These are phyloP conservation scores for Akanthomyces dipterigenus DNA, from an alignment of 2,329 filamentous ascomycete species.

Conservation along the genomic window DNA sequence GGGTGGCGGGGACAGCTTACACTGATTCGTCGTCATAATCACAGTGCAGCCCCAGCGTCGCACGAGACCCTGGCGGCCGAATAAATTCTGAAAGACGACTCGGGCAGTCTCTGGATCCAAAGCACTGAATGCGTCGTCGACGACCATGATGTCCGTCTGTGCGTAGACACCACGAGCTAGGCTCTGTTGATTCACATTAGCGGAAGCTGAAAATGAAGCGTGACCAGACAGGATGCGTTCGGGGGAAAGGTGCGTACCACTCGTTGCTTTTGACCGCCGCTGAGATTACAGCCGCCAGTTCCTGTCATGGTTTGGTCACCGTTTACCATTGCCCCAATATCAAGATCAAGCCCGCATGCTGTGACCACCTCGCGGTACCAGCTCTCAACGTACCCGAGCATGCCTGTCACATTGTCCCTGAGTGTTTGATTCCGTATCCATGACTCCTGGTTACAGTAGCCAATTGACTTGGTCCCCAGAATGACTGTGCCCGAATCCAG, in stretches of 20 bases:
- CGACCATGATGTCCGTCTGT: not conserved
- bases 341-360: not conserved
- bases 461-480: not conserved
- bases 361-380: not conserved
- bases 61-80: not conserved
- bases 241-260: not conserved
- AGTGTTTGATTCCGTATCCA: not conserved
- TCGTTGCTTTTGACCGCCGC: conserved; percentile 9
- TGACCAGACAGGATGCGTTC: too few relatives aligned
- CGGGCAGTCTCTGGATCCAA: not conserved
- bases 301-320: not conserved
- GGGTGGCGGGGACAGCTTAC: not conserved
- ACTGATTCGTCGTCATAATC: conserved; percentile 5
- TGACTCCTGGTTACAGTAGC: not conserved
- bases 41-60: not conserved
- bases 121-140: conserved; percentile 7
- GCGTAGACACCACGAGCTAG: conserved; percentile 1
- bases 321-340: not conserved
- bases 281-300: conserved; percentile 5
- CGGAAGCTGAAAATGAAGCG: too few relatives aligned
- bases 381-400: not conserved
- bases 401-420: not conserved
- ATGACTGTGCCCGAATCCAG: not conserved
- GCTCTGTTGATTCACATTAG: too few relatives aligned
- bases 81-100: not conserved